A percentile compares a stretch with the other conserved stretches of the same genome.
These are phyloP conservation scores for Daldinia vernicosa DNA, from an alignment of 495 filamentous ascomycete genomes.

Conservation along the genomic window DNA sequence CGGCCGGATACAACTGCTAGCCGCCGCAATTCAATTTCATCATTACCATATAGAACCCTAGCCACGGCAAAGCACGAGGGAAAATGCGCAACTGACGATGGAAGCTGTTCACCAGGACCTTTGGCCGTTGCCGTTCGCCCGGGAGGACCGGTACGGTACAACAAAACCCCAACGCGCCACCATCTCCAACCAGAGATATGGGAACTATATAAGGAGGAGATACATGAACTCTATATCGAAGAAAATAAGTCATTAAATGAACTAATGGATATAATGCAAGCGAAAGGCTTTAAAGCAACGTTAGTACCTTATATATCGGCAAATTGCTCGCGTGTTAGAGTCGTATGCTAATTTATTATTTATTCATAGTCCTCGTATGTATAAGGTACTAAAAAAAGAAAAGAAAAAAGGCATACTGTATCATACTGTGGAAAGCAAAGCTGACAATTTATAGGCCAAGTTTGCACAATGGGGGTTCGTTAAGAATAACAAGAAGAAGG, in stretches of 20 bases:
- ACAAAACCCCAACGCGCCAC: slow-evolving; percentile 42
- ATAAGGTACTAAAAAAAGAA: slow-evolving; percentile 24
- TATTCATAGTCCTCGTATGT: slow-evolving; percentile 43
- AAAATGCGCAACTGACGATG: slow-evolving; percentile 4
- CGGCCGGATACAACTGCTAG: background rate
- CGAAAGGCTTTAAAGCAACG: slow-evolving; percentile 42
- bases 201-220: slow-evolving; percentile 43
- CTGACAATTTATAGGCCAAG: slow-evolving; percentile 12
- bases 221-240: slow-evolving; percentile 42
- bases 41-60: slow-evolving; percentile 4
- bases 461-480: slow-evolving; percentile 47
- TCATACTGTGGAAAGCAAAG: background rate
- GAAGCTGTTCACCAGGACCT: background rate
- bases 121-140: background rate
- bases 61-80: background rate
- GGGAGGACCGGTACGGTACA: background rate
- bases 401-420: background rate
- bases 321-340: background rate
- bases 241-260: slow-evolving; percentile 42
- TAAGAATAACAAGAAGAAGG: slow-evolving; percentile 48
- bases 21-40: background rate
- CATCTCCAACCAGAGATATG: slow-evolving; percentile 38
- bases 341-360: slow-evolving; percentile 7
- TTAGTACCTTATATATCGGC: slow-evolving; percentile 26
- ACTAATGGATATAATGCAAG: slow-evolving; percentile 44